Base-by-base conservation (phyloP, 495 filamentous ascomycete species). In the Talaromyces thailandensis region DNA sequence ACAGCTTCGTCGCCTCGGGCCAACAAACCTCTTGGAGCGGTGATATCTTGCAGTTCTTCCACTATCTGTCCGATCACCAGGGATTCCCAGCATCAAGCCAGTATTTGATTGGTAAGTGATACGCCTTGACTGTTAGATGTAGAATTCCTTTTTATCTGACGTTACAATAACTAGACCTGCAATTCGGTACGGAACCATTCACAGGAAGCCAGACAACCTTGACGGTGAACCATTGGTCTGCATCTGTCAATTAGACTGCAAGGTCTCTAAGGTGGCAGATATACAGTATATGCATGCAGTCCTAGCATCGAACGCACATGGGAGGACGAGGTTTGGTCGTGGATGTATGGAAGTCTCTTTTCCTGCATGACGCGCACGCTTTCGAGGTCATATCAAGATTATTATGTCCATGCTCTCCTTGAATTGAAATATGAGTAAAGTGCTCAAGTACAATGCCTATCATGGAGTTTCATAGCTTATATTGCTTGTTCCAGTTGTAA, bases 161-260 rank as follows among this genome's bases (percentile, higher is more conserved):
- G 57, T 60, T 65, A 68, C 9, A n/a, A 8, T 24, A 48, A 40
- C 35, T 59, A 77, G 77, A 68, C 24, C 64, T 71, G 59, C 76
- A 80, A 68, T 72, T 79, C 61, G 77, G 77, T 21, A 80, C 75
- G 16, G 77, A 80, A 66, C 69, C 77, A 0, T 80, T 80, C 51
- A 78, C 75, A 18, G 72, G 73, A 53, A 68, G 65, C 4, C 29
- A 57, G 51, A 58, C 59, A 11, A 70, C 67, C 1, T 55, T 69
- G n/a, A 65, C 52, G 24, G 67, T 71, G 14, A 59, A 64, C 14
- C 37, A 64, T 21, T 69, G 69, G 69, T 57, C 63, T 60, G 63
- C 63, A 3, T 63, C 57, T 43, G 62, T 62, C 25, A 26, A 61
- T 24, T 64, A 64, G 28, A 21, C 29, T 35, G 14, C 16, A 23